These are phyloP conservation scores for Allantophomopsis cytisporea DNA, from an alignment of 2,329 filamentous ascomycete species.

Conservation along the genomic window DNA sequence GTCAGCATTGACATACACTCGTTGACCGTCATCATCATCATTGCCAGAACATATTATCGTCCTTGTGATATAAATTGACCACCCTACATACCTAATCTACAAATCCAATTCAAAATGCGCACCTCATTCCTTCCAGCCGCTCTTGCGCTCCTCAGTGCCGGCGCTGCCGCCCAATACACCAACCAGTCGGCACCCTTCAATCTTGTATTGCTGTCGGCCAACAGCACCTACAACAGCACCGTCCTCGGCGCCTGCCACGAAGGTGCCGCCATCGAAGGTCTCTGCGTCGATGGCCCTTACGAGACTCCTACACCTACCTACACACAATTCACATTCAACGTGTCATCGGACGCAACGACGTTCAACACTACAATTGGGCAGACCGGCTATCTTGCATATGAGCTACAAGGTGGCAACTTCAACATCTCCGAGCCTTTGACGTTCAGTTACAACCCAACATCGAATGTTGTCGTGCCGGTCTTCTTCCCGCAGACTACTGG, in stretches of 20 bases:
- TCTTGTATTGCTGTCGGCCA: constrained; percentile 23
- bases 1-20: no score
- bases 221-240: constrained; percentile 21
- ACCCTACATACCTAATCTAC: no score
- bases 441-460: constrained; percentile 21
- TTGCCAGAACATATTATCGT: no score
- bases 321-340: constrained; percentile 9
- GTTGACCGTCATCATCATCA: no score
- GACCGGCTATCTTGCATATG: constrained; percentile 11
- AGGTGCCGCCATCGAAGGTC: constrained; percentile 31
- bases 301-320: constrained; percentile 8
- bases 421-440: constrained; percentile 19
- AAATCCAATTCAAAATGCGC: neutral
- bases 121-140: neutral
- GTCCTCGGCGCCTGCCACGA: constrained; percentile 28
- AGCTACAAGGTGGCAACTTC: constrained; percentile 11
- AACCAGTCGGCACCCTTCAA: constrained; percentile 28
- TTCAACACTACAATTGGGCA: constrained; percentile 8
- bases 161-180: constrained; percentile 11
- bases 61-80: no score
- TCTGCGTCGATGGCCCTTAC: constrained; percentile 20
- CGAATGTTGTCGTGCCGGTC: constrained; percentile 27
- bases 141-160: neutral
- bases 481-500: constrained; percentile 15
- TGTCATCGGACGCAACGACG: constrained; percentile 19